phyloP scores from a whole-genome alignment of 2,329 filamentous ascomycete species.

The Cytospora mali region DNA sequence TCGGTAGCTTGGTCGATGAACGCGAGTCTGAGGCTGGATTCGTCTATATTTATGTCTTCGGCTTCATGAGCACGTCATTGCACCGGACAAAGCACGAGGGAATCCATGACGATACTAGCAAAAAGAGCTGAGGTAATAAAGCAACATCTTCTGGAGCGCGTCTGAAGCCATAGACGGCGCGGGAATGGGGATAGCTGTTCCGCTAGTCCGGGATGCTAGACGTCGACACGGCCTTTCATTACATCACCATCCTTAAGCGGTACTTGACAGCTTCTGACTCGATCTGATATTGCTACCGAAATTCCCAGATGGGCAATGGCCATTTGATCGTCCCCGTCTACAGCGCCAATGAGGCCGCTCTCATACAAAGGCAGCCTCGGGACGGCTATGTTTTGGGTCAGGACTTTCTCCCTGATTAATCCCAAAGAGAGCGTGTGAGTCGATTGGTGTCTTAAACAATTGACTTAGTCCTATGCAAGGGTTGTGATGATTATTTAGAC shows the following conservation, averaged over 20 bases:
- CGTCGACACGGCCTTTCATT: slow-evolving; percentile 16
- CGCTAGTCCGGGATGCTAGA: slow-evolving; percentile 5
- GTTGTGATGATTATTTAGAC: too few relatives aligned
- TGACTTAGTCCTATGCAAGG: too few relatives aligned
- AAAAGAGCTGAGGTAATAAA: background rate
- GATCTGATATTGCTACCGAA: background rate
- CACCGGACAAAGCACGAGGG: background rate
- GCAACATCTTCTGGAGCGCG: background rate
- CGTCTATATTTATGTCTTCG: slow-evolving; percentile 7
- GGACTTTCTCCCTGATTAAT: too few relatives aligned
- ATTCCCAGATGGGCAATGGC: too few relatives aligned
- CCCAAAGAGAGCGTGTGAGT: too few relatives aligned
- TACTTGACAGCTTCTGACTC: background rate
- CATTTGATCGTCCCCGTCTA: too few relatives aligned
- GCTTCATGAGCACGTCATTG: slow-evolving; percentile 4
- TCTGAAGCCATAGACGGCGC: background rate
- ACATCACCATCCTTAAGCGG: slow-evolving; percentile 20
- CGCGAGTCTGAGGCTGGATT: background rate
- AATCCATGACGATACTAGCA: slow-evolving; percentile 12
- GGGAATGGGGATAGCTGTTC: background rate
- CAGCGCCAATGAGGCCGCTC: too few relatives aligned
- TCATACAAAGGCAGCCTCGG: too few relatives aligned
- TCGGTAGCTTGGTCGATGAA: background rate
- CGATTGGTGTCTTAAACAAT: too few relatives aligned
- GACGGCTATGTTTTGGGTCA: too few relatives aligned